Evolutionary conservation across 108 stramenopile species (phyloP), one percentile per base, ranked within the genome.

Genomic region (Conticribra weissflogii): DNA sequence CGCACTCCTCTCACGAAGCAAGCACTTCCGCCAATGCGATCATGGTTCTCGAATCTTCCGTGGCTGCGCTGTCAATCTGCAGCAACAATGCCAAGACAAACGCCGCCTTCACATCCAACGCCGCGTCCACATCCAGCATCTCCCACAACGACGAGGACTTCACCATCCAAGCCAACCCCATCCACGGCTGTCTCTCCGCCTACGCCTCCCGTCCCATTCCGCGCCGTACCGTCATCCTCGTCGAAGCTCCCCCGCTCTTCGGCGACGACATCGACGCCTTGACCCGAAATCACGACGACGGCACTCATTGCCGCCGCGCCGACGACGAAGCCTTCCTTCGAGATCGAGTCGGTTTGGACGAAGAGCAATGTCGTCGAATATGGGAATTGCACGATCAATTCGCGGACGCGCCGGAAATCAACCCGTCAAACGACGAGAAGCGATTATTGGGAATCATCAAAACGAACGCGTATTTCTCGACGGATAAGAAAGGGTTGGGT

Each of bases 351-450:
- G 58, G 58, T 5, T 12, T 59, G 22, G 58, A 59, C 34, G 58
- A 33, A 17, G 21, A 5, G 3, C 21, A 23, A 2, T 34, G 58
- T 19, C 3, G 21, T 34, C 23, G 33, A 30, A 59, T 59, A 18
- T 63, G 62, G 62, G 52, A 54, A 25, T 27, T 63, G n/a, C 62
- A 63, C 22, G 62, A 63, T 63, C 62, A 63, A 22, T 63, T 28
- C 25, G 25, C 54, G 19, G 62, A 54, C 19, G 54, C 22, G 3
- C 21, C 54, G 2, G 8, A 12, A 41, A 41, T 41, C 36, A 19
- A n/a, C 2, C 62, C 52, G 3, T 28, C 3, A 17, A 22, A 59
- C 36, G 4, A 59, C 22, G 62, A 63, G 25, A 63, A 63, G 24
- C 52, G 62, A 1, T 4, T 63, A 7, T 52, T 53, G 9, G 62